Conservation (phyloP, 768 basidiomycete species). For the Mycena venus region DNA sequence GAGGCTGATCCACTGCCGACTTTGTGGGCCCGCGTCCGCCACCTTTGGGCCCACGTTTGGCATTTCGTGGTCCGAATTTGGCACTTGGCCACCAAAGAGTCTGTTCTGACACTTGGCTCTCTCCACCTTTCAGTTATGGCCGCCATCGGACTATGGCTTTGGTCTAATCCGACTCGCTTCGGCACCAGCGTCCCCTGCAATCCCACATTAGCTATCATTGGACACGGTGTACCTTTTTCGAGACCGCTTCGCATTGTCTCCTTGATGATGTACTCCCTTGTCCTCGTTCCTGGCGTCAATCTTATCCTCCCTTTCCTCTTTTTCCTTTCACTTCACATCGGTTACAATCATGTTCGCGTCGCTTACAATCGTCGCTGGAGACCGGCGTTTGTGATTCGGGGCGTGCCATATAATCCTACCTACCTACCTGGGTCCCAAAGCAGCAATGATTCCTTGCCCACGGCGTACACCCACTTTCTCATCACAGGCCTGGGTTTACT, state of each 20-base stretch:
- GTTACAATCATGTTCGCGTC: background rate
- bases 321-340: background rate
- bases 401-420: too few relatives aligned
- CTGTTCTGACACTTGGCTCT: background rate
- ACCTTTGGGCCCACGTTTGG: background rate
- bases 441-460: too few relatives aligned
- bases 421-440: too few relatives aligned
- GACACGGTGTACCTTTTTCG: background rate
- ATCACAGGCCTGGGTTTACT: too few relatives aligned
- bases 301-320: background rate
- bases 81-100: background rate
- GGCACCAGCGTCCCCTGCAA: background rate
- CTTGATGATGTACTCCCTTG: background rate
- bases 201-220: background rate
- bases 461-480: too few relatives aligned
- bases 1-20: background rate
- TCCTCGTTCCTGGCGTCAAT: background rate
- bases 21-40: background rate
- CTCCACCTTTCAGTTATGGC: background rate
- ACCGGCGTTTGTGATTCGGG: too few relatives aligned
- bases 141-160: background rate
- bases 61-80: background rate
- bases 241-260: background rate
- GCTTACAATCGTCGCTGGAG: too few relatives aligned
- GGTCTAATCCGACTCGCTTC: background rate